These are phyloP conservation scores for Termitomyces sp. DNA, from an alignment of 768 basidiomycete species.

Conservation along the genomic window DNA sequence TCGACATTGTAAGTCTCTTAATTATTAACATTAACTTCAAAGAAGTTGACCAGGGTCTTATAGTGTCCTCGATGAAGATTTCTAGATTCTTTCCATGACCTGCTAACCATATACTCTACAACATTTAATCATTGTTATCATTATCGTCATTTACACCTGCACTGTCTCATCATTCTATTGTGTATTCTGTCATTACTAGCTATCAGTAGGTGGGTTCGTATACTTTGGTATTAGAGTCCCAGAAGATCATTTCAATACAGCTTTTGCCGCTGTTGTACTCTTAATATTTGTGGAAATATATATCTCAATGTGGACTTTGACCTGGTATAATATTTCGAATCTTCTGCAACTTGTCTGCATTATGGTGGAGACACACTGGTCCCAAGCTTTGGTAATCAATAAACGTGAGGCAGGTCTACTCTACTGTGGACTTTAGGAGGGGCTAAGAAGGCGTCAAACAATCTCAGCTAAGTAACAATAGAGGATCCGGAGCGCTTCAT, in stretches of 20 bases:
- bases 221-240: background rate
- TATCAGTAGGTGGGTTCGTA: background rate
- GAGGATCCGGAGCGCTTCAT: too few relatives aligned
- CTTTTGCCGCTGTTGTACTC: too few relatives aligned
- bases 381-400: background rate
- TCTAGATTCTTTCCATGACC: slow-evolving; percentile 6
- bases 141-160: background rate
- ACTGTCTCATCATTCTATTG: background rate
- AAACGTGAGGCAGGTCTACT: background rate
- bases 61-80: slow-evolving; percentile 21
- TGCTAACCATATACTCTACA: background rate
- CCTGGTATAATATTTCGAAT: background rate
- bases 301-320: background rate
- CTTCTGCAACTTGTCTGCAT: too few relatives aligned
- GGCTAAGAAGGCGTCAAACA: background rate
- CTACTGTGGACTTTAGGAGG: background rate
- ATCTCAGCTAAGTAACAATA: too few relatives aligned
- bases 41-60: background rate
- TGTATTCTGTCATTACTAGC: background rate
- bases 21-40: background rate
- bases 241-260: background rate
- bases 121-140: background rate
- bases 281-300: background rate
- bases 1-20: slow-evolving; percentile 14
- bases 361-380: too few relatives aligned